These are phyloP conservation scores for Fusarium graminum DNA, from an alignment of 2,329 filamentous ascomycete species.

Conservation along the genomic window DNA sequence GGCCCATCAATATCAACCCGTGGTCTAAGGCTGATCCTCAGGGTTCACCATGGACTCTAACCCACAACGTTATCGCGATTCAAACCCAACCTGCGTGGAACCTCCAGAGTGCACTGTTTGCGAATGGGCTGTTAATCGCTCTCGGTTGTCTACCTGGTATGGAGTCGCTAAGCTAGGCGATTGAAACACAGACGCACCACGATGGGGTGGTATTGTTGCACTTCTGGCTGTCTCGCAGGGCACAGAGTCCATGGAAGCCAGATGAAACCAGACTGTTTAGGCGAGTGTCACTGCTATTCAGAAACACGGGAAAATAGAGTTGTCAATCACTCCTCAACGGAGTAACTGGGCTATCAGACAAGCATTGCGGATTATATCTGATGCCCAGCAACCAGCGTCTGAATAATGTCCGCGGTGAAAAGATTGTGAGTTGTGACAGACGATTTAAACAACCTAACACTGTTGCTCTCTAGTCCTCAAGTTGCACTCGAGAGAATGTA, in stretches of 20 bases:
- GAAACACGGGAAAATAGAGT: neutral
- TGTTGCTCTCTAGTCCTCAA: neutral
- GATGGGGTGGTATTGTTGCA: slow-evolving; percentile 7
- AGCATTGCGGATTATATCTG: neutral
- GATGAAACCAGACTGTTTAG: slow-evolving; percentile 32
- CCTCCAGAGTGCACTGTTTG: neutral
- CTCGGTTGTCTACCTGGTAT: slow-evolving; percentile 14
- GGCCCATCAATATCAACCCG: slow-evolving; percentile 3
- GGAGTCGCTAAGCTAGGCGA: slow-evolving; percentile 16
- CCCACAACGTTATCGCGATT: slow-evolving; percentile 6
- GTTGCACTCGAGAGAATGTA: slow-evolving; percentile 17
- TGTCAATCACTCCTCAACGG: neutral
- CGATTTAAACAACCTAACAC: neutral
- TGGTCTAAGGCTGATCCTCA: slow-evolving; percentile 17
- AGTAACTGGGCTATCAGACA: neutral
- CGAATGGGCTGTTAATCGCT: slow-evolving; percentile 17
- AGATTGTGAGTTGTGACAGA: slow-evolving; percentile 11
- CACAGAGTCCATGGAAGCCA: slow-evolving; percentile 4
- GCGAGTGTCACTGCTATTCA: slow-evolving; percentile 1
- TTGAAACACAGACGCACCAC: slow-evolving; percentile 24
- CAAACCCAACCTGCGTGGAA: neutral
- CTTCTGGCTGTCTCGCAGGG: neutral
- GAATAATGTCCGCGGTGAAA: slow-evolving; percentile 6
- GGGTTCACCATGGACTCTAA: slow-evolving; percentile 1
- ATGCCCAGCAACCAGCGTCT: neutral